A percentile compares a stretch with the other conserved stretches of the same genome.
Conservation (phyloP, 2,329 filamentous ascomycete species). For the Trichoderma simmonsii region DNA sequence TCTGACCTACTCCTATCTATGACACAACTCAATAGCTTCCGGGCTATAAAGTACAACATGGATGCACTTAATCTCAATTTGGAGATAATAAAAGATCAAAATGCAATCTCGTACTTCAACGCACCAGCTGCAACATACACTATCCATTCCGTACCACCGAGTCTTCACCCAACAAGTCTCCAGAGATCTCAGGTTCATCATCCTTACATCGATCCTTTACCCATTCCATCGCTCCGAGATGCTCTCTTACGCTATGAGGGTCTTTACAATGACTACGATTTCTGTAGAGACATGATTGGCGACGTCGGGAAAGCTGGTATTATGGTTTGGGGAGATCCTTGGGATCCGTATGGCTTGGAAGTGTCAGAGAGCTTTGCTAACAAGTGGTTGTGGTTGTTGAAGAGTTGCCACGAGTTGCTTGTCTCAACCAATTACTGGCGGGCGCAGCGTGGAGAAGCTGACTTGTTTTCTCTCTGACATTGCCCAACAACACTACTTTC, state of each 20-base stretch:
- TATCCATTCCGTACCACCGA: background rate
- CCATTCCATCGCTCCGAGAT: background rate
- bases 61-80: background rate
- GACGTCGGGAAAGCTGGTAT: conserved; percentile 24
- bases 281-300: background rate
- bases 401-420: background rate
- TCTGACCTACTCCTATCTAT: background rate
- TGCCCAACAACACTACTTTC: background rate
- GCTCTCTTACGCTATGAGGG: background rate
- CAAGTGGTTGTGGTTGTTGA: conserved; percentile 39
- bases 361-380: conserved; percentile 41
- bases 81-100: background rate
- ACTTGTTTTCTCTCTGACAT: background rate
- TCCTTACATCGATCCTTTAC: background rate
- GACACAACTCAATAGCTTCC: conserved; percentile 1
- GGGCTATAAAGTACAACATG: conserved; percentile 1
- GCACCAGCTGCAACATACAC: background rate
- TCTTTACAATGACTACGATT: background rate
- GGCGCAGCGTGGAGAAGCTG: background rate
- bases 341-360: conserved; percentile 46
- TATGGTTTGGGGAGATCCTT: conserved; percentile 49
- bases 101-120: conserved; percentile 3
- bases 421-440: background rate
- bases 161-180: background rate
- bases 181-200: background rate